A percentile compares a stretch with the other conserved stretches of the same genome.
Evolutionary conservation across 2,329 filamentous ascomycete genomes (phyloP).

Genomic region (Aspergillus uvarum): DNA sequence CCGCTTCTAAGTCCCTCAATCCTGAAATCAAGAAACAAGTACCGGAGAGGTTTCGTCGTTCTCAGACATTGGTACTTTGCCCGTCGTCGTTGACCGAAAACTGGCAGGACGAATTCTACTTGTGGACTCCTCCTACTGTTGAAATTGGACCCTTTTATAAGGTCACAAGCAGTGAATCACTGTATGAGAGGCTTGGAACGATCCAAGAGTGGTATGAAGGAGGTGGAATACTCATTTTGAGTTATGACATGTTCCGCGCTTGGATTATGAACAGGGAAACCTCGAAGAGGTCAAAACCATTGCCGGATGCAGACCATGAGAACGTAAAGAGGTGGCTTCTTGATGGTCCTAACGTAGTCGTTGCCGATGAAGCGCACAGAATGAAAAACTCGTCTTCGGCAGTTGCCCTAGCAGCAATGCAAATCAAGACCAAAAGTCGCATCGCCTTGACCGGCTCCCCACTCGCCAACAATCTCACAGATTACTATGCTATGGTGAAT

Average conservation of each 20-base stretch:
- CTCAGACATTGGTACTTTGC: slow-evolving; percentile 71
- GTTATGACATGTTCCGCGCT: slow-evolving; percentile 67
- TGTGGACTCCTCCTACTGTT: slow-evolving; percentile 61
- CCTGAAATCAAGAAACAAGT: slow-evolving; percentile 62
- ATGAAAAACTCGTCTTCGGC: slow-evolving; percentile 66
- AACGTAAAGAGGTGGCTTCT: slow-evolving; percentile 53
- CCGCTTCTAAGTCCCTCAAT: slow-evolving; percentile 63
- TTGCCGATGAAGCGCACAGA: slow-evolving; percentile 82
- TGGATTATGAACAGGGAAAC: slow-evolving; percentile 41
- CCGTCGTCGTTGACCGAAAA: slow-evolving; percentile 75
- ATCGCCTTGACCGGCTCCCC: slow-evolving; percentile 87
- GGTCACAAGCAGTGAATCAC: slow-evolving; percentile 48
- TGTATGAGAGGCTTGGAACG: slow-evolving; percentile 42
- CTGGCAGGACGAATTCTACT: slow-evolving; percentile 74
- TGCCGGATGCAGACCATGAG: slow-evolving; percentile 40
- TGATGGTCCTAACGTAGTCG: slow-evolving; percentile 66
- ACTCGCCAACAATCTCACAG: slow-evolving; percentile 76
- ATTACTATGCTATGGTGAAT: slow-evolving; percentile 84
- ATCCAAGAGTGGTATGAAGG: slow-evolving; percentile 61
- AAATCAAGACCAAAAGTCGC: slow-evolving; percentile 66
- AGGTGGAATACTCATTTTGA: slow-evolving; percentile 74
- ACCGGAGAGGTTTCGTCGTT: slow-evolving; percentile 61
- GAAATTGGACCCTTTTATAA: slow-evolving; percentile 58
- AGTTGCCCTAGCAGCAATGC: slow-evolving; percentile 54
- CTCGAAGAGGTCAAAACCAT: slow-evolving; percentile 21